A percentile compares a stretch with the other conserved stretches of the same genome.
Evolutionary conservation across 2,329 filamentous ascomycete genomes (phyloP).

Genomic region (Xylariaceae sp.): DNA sequence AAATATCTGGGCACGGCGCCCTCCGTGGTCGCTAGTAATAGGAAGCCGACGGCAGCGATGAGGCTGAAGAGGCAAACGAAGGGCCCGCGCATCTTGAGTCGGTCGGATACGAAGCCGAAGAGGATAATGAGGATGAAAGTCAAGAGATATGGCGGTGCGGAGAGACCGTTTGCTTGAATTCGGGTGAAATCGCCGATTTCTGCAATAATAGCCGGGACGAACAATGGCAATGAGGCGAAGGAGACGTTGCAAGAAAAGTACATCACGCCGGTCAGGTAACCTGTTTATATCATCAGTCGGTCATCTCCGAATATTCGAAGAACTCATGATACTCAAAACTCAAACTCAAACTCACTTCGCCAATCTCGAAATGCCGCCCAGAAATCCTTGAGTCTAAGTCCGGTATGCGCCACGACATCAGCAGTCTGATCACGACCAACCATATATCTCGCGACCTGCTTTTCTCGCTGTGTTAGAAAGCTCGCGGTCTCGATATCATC

Average conservation of each 20-base stretch:
- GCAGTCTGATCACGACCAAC: conserved; percentile 20
- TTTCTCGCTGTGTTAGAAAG: conserved; percentile 35
- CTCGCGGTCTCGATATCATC: conserved; percentile 29
- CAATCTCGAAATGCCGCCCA: conserved; percentile 21
- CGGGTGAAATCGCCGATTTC: conserved; percentile 33
- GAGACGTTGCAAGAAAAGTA: conserved; percentile 31
- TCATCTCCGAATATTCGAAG: not conserved
- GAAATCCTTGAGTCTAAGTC: conserved; percentile 18
- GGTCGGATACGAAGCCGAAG: conserved; percentile 34
- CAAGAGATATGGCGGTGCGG: conserved; percentile 37
- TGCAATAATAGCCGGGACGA: conserved; percentile 31
- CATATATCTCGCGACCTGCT: conserved; percentile 18
- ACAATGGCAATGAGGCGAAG: conserved; percentile 30
- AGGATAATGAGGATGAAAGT: conserved; percentile 36
- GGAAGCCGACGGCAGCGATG: conserved; percentile 36
- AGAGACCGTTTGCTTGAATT: conserved; percentile 34
- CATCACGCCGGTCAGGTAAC: conserved; percentile 34
- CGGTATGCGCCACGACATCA: conserved; percentile 19
- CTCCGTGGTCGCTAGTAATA: conserved; percentile 35
- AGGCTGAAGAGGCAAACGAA: conserved; percentile 34
- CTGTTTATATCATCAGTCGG: conserved; percentile 1
- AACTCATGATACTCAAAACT: too few relatives aligned
- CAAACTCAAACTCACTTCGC: conserved; percentile 13
- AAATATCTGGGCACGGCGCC: conserved; percentile 33
- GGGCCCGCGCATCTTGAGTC: conserved; percentile 34